Evolutionary conservation across 2,329 filamentous ascomycete species (phyloP).

Genomic region (Neofusicoccum umdonicola): DNA sequence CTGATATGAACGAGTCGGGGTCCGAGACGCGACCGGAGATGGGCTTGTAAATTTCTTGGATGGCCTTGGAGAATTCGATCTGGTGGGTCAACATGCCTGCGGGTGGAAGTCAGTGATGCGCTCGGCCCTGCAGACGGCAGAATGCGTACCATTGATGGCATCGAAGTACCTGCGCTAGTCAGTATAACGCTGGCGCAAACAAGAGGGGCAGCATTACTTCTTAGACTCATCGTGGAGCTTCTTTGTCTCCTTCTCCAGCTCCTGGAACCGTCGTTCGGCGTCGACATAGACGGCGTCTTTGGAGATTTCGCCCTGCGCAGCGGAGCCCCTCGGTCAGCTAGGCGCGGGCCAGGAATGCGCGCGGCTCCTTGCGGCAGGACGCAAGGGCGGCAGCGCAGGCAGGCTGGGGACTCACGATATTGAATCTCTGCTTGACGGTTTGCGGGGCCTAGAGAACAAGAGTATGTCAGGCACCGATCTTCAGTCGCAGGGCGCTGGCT

Average conservation of each 20-base stretch:
- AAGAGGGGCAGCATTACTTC: conserved; percentile 52
- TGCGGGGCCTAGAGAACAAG: conserved; percentile 69
- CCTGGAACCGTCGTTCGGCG: conserved; percentile 87
- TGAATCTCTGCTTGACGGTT: conserved; percentile 87
- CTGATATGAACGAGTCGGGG: conserved; percentile 74
- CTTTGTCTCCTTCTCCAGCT: conserved; percentile 94
- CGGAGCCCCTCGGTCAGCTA: conserved; percentile 19
- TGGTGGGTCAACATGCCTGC: conserved; percentile 89
- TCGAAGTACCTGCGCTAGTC: conserved; percentile 69
- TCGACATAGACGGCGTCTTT: conserved; percentile 95
- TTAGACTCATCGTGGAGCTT: conserved; percentile 94
- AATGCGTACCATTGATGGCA: conserved; percentile 75
- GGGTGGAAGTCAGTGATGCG: neutral
- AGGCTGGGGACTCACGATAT: conserved; percentile 56
- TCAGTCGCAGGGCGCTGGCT: neutral
- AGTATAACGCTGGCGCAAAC: conserved; percentile 21
- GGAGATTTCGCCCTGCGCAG: conserved; percentile 71
- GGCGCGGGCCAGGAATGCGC: conserved; percentile 13
- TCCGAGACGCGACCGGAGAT: conserved; percentile 96
- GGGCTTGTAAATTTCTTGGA: conserved; percentile 95
- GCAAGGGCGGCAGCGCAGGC: neutral
- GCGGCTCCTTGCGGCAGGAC: neutral
- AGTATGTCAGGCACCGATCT: conserved; percentile 8
- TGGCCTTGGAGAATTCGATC: conserved; percentile 96
- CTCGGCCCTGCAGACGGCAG: neutral